Percentiles rank a stretch among this genome's conserved stretches.
phyloP scores from a whole-genome alignment of 2,329 filamentous ascomycete species.

The Cladosporium velox region DNA sequence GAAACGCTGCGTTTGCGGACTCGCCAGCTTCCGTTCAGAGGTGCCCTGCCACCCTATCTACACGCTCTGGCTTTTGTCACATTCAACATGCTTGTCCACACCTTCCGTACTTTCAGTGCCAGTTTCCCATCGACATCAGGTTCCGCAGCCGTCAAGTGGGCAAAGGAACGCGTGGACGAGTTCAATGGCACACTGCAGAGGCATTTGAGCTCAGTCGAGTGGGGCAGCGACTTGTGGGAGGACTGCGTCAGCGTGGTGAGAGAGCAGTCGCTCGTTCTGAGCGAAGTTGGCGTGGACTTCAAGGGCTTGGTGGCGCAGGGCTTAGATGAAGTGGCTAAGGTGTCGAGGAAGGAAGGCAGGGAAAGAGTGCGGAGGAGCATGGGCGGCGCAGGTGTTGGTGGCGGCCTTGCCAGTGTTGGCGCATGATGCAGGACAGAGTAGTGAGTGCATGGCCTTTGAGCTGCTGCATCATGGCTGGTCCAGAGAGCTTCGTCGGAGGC shows the following conservation, averaged over 20 bases:
- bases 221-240: slow-evolving; percentile 73
- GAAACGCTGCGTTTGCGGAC: slow-evolving; percentile 78
- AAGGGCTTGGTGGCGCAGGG: slow-evolving; percentile 73
- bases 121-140: slow-evolving; percentile 78
- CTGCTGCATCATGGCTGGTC: slow-evolving; percentile 3
- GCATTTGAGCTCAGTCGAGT: slow-evolving; percentile 84
- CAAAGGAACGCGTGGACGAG: slow-evolving; percentile 88
- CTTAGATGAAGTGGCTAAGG: slow-evolving; percentile 21
- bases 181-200: slow-evolving; percentile 82
- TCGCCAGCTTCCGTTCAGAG: slow-evolving; percentile 92
- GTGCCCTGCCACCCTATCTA: slow-evolving; percentile 88
- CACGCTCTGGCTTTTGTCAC: slow-evolving; percentile 95
- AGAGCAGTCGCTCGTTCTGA: slow-evolving; percentile 76
- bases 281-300: slow-evolving; percentile 89
- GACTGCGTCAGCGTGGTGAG: slow-evolving; percentile 81
- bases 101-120: slow-evolving; percentile 55
- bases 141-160: slow-evolving; percentile 97
- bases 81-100: slow-evolving; percentile 92
- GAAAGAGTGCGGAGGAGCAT: slow-evolving; percentile 19
- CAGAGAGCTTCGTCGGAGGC: neutral
- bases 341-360: slow-evolving; percentile 16
- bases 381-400: slow-evolving; percentile 13
- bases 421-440: neutral
- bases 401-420: slow-evolving; percentile 24
- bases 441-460: slow-evolving; percentile 1